Base-by-base conservation (phyloP, 306 rosid genomes). In the Vigna trinervia region DNA sequence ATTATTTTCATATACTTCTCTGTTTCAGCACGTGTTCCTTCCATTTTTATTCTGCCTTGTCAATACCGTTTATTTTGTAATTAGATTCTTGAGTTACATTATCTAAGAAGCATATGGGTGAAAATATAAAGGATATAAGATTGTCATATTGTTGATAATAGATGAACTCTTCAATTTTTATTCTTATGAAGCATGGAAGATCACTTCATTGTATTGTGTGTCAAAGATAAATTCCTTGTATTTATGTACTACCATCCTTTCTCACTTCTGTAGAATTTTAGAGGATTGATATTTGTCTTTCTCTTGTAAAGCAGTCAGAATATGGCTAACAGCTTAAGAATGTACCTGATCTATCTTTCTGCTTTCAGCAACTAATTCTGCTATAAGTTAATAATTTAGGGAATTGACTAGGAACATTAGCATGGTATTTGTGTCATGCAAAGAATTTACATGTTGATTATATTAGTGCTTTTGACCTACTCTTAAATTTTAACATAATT, bases 1-100 rank as follows among this genome's bases (percentile, higher is more conserved):
- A 90, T 88, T 71, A 17, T 74, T 59, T 73, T 28, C 64, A 48
- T 56, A 6, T 60, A 1, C 65, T 59, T 20, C n/a, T 74, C 15
- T 50, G 38, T 67, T 45, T 67, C 36, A 36, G 10, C 54, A 8
- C 13, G 7, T 64, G 61, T 34, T 50, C 54, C 39, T 64, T 65
- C 60, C 71, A 68, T 52, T 51, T 69, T 30, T 28, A 36, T 53
- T 45, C n/a, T 38, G 28, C 50, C 41, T 5, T 45, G 26, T 26
- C 39, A 38, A 34, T 73, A 17, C 22, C 56, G 9, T 59, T 78
- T 82, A 61, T 71, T 17, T 61, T n/a, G 56, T 59, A 62, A 12
- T 75, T 60, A 17, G 75, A 43, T 75, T 79, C 57, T 36, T 32
- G 7, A 32, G 22, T 61, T n/a, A 19, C 46, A 68, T 54, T 74